Percentiles rank a stretch among this genome's conserved stretches.
phyloP scores from a whole-genome alignment of 2,329 filamentous ascomycete species.

The Exophiala aquamarina region DNA sequence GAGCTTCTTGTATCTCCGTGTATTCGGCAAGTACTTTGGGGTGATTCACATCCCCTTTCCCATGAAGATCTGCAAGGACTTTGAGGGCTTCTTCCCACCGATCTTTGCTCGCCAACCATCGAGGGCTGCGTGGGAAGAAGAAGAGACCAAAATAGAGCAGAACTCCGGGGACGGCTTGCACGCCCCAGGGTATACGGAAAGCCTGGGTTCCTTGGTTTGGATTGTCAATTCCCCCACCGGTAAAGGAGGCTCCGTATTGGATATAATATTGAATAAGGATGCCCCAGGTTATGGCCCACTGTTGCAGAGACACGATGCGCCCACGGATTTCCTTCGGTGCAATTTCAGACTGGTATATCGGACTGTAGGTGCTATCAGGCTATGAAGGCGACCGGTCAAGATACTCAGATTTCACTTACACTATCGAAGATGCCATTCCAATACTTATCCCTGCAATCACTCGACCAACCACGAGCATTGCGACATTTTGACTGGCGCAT shows the following conservation, averaged over 20 bases:
- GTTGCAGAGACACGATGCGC: constrained; percentile 68
- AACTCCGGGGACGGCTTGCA: constrained; percentile 45
- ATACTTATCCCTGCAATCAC: too few species aligned
- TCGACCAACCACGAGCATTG: too few species aligned
- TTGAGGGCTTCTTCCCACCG: constrained; percentile 55
- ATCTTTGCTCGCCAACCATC: constrained; percentile 63
- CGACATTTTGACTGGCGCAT: too few species aligned
- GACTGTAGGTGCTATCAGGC: too few species aligned
- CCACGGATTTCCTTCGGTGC: constrained; percentile 57
- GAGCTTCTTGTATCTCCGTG: constrained; percentile 69
- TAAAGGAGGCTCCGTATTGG: constrained; percentile 60
- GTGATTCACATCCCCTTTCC: constrained; percentile 62
- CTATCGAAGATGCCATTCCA: too few species aligned
- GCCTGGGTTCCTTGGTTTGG: constrained; percentile 55
- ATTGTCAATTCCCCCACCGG: too few species aligned
- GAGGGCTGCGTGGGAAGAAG: constrained; percentile 55
- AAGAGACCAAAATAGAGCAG: constrained; percentile 37
- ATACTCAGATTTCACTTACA: too few species aligned
- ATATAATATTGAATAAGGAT: constrained; percentile 62
- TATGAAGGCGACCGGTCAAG: too few species aligned
- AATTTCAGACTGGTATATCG: too few species aligned
- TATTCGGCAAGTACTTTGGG: constrained; percentile 68
- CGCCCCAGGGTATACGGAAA: constrained; percentile 48
- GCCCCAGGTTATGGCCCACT: constrained; percentile 73
- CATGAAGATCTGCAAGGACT: constrained; percentile 59